These are phyloP conservation scores for Phytophthora fragariaefolia DNA, from an alignment of 352 stramenopile genomes.

Conservation along the genomic window DNA sequence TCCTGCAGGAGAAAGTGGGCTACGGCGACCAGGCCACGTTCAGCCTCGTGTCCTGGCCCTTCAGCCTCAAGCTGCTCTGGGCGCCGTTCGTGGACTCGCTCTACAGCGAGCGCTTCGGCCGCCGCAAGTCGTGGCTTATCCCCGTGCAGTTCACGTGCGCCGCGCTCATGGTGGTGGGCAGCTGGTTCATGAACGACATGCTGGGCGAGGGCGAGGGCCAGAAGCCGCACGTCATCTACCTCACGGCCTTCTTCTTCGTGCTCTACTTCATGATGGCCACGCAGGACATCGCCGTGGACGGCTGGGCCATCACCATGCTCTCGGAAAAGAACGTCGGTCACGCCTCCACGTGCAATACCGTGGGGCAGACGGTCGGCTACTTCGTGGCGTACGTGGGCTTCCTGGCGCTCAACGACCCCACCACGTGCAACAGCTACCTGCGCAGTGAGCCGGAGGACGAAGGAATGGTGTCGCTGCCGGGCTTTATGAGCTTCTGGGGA, in stretches of 20 bases:
- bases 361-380: slow-evolving; percentile 97
- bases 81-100: slow-evolving; percentile 97
- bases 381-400: slow-evolving; percentile 99
- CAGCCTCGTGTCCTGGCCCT: slow-evolving; percentile 97
- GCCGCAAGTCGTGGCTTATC: slow-evolving; percentile 97
- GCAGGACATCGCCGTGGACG: slow-evolving; percentile 99
- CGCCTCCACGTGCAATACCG: slow-evolving; percentile 96
- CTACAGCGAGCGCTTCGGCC: slow-evolving; percentile 92
- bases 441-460: slow-evolving; percentile 61
- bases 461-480: slow-evolving; percentile 85
- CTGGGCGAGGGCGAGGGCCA: slow-evolving; percentile 82
- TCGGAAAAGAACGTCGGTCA: slow-evolving; percentile 96
- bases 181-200: slow-evolving; percentile 84
- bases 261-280: slow-evolving; percentile 99
- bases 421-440: slow-evolving; percentile 92
- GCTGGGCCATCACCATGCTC: slow-evolving; percentile 99
- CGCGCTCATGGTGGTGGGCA: slow-evolving; percentile 94
- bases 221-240: slow-evolving; percentile 91
- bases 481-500: slow-evolving; percentile 95
- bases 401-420: slow-evolving; percentile 96
- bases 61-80: slow-evolving; percentile 99
- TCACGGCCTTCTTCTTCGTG: slow-evolving; percentile 97
- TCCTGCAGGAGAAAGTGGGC: slow-evolving; percentile 97
- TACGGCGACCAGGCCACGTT: slow-evolving; percentile 99
- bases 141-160: slow-evolving; percentile 97